phyloP scores from a whole-genome alignment of 208 protist genomes.

The Leishmania gerbilli region DNA sequence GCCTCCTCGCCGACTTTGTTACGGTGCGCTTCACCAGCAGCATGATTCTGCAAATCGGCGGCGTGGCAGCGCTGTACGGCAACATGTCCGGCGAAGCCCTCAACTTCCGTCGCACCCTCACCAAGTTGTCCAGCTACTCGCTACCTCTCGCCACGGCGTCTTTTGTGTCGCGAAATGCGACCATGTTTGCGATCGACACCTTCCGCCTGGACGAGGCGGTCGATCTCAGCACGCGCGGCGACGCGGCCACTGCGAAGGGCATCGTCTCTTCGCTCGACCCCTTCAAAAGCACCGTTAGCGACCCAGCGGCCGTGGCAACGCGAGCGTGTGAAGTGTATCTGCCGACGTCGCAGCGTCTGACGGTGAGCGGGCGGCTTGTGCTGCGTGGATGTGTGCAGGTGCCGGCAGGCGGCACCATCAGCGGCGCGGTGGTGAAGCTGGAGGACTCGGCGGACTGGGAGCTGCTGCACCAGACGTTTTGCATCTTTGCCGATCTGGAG shows the following conservation, averaged over 20 bases:
- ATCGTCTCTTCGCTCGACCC: background rate
- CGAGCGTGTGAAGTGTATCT: slow-evolving; percentile 32
- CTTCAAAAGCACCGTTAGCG: background rate
- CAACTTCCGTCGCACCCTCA: slow-evolving; percentile 11
- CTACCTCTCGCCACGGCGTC: slow-evolving; percentile 27
- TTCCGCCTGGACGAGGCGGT: slow-evolving; percentile 14
- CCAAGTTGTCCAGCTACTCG: slow-evolving; percentile 3
- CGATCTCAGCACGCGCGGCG: background rate
- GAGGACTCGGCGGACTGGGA: slow-evolving; percentile 34
- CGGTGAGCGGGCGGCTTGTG: slow-evolving; percentile 46
- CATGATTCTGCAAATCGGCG: slow-evolving; percentile 48
- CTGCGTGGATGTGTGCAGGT: slow-evolving; percentile 49
- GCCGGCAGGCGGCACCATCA: slow-evolving; percentile 46
- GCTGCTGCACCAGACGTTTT: slow-evolving; percentile 27
- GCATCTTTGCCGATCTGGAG: slow-evolving; percentile 1
- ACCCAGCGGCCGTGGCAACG: background rate
- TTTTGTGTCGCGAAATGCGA: slow-evolving; percentile 40
- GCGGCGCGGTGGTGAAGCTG: slow-evolving; percentile 38
- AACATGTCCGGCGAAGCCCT: slow-evolving; percentile 26
- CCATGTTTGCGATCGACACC: slow-evolving; percentile 42
- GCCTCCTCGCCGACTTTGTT: slow-evolving; percentile 36
- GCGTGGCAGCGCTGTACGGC: slow-evolving; percentile 47
- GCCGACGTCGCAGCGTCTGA: slow-evolving; percentile 43
- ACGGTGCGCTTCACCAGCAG: slow-evolving; percentile 48
- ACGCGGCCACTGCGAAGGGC: background rate